A percentile compares a stretch with the other conserved stretches of the same genome.
Evolutionary conservation across 306 rosid genomes (phyloP).

Genomic region (Trifolium pratense): DNA sequence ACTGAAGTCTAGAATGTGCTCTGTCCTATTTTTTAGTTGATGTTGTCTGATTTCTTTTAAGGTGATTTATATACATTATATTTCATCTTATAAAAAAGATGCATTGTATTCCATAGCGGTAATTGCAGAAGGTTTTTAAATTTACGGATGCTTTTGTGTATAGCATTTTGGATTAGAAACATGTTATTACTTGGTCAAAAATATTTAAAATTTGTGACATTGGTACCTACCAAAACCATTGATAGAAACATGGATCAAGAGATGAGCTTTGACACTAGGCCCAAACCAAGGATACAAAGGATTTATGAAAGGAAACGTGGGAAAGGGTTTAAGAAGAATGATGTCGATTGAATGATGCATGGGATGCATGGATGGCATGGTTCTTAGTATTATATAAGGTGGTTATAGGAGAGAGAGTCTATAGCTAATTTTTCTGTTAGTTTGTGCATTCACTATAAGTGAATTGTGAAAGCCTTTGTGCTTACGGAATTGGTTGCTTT

Average conservation of each 20-base stretch:
- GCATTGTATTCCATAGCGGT: neutral
- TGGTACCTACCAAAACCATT: neutral
- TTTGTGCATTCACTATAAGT: no score
- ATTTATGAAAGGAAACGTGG: no score
- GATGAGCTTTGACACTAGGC: no score
- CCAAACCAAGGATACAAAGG: no score
- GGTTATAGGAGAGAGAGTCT: no score
- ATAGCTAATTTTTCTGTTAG: no score
- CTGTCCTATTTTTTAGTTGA: neutral
- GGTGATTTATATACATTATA: neutral
- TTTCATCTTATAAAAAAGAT: neutral
- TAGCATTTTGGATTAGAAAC: neutral
- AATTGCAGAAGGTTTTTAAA: neutral
- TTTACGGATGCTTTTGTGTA: neutral
- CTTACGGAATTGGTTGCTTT: neutral
- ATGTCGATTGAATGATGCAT: no score
- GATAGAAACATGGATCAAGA: no score
- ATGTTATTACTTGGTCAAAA: neutral
- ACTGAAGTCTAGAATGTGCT: neutral
- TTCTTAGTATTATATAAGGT: no score
- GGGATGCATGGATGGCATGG: no score
- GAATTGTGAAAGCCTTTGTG: no score
- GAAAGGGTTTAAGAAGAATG: no score
- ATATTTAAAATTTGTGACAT: neutral
- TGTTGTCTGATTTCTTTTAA: neutral